Evolutionary conservation across 345 rosid genomes (phyloP), one percentile per base, ranked within the genome.

Genomic region (Viola odorata): DNA sequence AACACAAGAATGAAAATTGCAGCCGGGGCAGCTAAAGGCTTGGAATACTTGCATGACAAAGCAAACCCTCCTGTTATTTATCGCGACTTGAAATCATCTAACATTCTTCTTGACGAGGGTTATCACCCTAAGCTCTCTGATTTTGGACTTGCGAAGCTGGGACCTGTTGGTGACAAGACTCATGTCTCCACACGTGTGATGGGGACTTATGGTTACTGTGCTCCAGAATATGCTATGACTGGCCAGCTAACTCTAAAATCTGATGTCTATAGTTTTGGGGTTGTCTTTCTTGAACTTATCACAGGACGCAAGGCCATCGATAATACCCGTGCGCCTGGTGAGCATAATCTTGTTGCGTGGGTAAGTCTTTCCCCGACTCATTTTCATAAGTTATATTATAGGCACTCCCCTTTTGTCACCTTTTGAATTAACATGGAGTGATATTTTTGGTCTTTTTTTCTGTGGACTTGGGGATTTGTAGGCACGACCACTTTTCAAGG

Each of bases 141-240:
- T 77, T 94, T 94, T 3, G 99, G 99, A 55, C 85, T 94, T 56
- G 99, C 99, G 41, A 94, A 90, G 70, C 71, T 94, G 47, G 99
- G 99, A 9, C 99, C 99, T 41, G 99, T 94, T 45, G 99, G 99
- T 15, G 99, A 94, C 69, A 87, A 94, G 73, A 90, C 99, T 58
- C 99, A 94, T 47, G 99, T 94, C 70, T 94, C 97, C 7, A 92
- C 98, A 5, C 91, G 99, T 62, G 99, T 94, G 60, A 94, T 94
- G 99, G 99, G 99, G 7, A 94, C 99, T n/a, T 87, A 94, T 48
- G 99, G 97, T 67, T 94, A 92, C 62, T 92, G 98, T 81, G 98
- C 98, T 39, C 98, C 98, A 0, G 98, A 92, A 67, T 92, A 92
- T 65, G 99, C 99, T 32, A 94, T 94, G 99, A 94, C 99, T 0